Evolutionary conservation across 2,329 filamentous ascomycete genomes (phyloP).

Genomic region (Neofusicoccum kwambonambiense): DNA sequence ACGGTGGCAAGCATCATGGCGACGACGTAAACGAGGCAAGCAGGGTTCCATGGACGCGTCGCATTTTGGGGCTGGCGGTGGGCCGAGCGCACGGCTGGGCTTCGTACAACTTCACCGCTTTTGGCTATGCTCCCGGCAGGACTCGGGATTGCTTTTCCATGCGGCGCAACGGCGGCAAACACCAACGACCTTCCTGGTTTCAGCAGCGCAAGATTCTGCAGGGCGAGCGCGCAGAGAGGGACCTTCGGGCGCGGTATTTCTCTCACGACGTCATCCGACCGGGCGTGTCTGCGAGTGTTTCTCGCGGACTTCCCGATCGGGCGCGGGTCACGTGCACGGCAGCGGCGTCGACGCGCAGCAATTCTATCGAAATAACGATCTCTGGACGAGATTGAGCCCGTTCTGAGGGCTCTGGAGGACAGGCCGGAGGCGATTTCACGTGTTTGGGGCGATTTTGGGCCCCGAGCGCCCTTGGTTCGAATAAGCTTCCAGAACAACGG

Average conservation of each 20-base stretch:
- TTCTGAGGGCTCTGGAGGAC: background rate
- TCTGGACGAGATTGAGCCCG: background rate
- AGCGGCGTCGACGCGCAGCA: background rate
- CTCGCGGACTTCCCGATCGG: background rate
- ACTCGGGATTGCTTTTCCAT: constrained; percentile 9
- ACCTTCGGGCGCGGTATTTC: background rate
- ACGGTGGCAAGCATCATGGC: background rate
- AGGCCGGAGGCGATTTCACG: background rate
- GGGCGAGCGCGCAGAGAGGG: background rate
- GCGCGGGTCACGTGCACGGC: background rate
- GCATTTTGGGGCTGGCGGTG: background rate
- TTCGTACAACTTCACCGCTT: constrained; percentile 13
- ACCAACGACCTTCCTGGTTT: background rate
- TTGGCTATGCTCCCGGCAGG: background rate
- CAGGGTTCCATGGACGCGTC: constrained; percentile 7
- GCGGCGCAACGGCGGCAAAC: constrained; percentile 8
- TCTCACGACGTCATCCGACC: constrained; percentile 10
- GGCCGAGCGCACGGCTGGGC: constrained; percentile 4
- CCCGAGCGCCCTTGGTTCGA: constrained; percentile 3
- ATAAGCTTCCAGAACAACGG: constrained; percentile 5
- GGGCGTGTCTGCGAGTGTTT: background rate
- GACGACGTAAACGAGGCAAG: background rate
- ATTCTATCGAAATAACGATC: background rate
- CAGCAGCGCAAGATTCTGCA: background rate
- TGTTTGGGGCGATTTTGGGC: background rate